Evolutionary conservation across 257 asterid species (phyloP), one percentile per base, ranked within the genome.

Genomic region (Vinca minor): DNA sequence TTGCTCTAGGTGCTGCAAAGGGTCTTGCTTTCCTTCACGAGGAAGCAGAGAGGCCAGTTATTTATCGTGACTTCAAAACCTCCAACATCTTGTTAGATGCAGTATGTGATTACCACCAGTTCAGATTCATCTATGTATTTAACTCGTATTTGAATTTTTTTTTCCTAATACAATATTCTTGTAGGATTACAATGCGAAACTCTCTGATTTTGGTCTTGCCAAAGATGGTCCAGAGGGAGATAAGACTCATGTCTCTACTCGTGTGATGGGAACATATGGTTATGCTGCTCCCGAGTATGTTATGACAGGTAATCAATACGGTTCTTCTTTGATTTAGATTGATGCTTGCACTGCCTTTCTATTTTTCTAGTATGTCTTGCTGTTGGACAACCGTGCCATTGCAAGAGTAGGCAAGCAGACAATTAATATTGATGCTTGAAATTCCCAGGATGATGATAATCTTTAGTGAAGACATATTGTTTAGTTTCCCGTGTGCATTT

Each of bases 281-380:
- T 89, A 92, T 67, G 98, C 98, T 9, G 98, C 98, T 61, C 98
- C 98, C 5, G 97, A 92, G 71, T 92, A 92, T 71, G 96, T 92
- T 62, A 92, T 92, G 98, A 92, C 98, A 26, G 98, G 98, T 89
- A 79, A n/a, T n/a, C n/a, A n/a, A n/a, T n/a, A n/a, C n/a, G n/a
- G n/a, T n/a, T n/a, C n/a, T n/a, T n/a, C n/a, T n/a, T n/a, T n/a
- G n/a, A n/a, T n/a, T n/a, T n/a, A n/a, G n/a, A n/a, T n/a, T n/a
- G n/a, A n/a, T n/a, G n/a, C n/a, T n/a, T n/a, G n/a, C n/a, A n/a
- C n/a, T n/a, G n/a, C n/a, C n/a, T n/a, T n/a, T n/a, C n/a, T n/a
- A n/a, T n/a, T n/a, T n/a, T n/a, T n/a, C n/a, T n/a, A n/a, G n/a
- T n/a, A n/a, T n/a, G n/a, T n/a, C n/a, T n/a, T n/a, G n/a, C n/a